Percentiles rank a stretch among this genome's conserved stretches.
These are phyloP conservation scores for Yamagishiella unicocca DNA, from an alignment of 139 green algal species.

Conservation along the genomic window DNA sequence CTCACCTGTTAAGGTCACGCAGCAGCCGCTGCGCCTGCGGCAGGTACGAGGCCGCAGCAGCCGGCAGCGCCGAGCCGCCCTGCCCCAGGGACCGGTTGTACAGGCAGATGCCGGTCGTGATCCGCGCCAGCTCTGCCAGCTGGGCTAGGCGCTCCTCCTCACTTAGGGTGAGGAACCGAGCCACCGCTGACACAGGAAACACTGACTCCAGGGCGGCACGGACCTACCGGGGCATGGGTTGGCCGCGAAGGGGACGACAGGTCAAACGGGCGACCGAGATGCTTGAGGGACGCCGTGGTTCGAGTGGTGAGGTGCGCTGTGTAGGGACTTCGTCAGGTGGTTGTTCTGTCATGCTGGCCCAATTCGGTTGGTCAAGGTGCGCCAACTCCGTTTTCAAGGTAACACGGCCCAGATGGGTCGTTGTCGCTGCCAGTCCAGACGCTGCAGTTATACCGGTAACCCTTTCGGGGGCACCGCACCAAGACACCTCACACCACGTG, in stretches of 20 bases:
- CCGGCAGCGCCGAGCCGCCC: constrained; percentile 56
- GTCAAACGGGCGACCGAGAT: no score
- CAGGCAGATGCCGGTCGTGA: constrained; percentile 75
- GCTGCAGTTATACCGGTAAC: no score
- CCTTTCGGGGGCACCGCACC: no score
- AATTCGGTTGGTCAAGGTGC: no score
- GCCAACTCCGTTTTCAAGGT: no score
- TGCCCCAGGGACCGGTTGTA: constrained; percentile 66
- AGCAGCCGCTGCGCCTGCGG: constrained; percentile 57
- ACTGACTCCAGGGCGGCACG: constrained; percentile 71
- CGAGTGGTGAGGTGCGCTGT: no score
- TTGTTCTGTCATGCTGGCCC: no score
- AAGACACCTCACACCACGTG: no score
- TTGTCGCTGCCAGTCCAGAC: no score
- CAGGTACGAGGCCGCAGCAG: constrained; percentile 45
- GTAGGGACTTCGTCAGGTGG: no score
- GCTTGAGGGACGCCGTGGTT: no score
- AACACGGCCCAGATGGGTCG: no score
- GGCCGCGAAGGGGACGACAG: neutral
- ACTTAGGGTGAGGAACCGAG: constrained; percentile 67
- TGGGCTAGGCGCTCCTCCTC: constrained; percentile 56
- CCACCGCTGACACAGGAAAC: constrained; percentile 68
- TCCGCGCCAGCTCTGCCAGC: constrained; percentile 70
- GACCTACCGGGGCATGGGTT: constrained; percentile 53
- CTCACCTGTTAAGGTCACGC: constrained; percentile 49